Conservation (phyloP, 805 yeast genomes). For the Wickerhamiella nectarea region DNA sequence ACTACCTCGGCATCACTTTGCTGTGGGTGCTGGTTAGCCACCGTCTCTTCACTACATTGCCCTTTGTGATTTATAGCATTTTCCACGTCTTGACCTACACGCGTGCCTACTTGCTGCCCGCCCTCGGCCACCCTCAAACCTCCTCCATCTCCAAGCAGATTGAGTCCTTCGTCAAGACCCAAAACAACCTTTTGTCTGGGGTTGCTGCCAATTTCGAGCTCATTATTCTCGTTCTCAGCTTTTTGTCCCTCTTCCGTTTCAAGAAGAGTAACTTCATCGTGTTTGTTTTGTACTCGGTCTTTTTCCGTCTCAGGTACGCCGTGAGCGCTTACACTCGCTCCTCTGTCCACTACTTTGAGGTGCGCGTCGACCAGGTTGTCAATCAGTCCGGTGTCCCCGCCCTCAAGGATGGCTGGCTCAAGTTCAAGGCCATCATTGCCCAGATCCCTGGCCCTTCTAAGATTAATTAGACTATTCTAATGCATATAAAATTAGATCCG, state of each 20-base stretch:
- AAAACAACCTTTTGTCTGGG: conserved; percentile 47
- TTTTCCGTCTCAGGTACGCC: conserved; percentile 67
- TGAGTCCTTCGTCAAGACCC: conserved; percentile 34
- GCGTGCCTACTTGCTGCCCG: conserved; percentile 54
- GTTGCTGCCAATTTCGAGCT: conserved; percentile 50
- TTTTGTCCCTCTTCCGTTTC: conserved; percentile 36
- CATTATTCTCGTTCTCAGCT: conserved; percentile 26
- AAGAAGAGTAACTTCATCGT: conserved; percentile 46
- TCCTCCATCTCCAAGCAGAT: conserved; percentile 23
- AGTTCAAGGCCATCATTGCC: conserved; percentile 28
- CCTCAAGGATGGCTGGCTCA: conserved; percentile 38
- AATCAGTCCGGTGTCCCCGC: conserved; percentile 38
- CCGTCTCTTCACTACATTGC: conserved; percentile 48
- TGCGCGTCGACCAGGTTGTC: conserved; percentile 45
- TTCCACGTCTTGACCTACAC: conserved; percentile 71
- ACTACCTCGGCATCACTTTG: conserved; percentile 48
- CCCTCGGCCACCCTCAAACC: conserved; percentile 30
- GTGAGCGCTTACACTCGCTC: conserved; percentile 59
- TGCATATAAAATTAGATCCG: background rate
- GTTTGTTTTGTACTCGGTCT: conserved; percentile 37
- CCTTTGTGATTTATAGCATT: conserved; percentile 62
- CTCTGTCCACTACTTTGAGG: conserved; percentile 55
- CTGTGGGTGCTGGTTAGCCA: conserved; percentile 48
- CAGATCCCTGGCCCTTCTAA: conserved; percentile 12
- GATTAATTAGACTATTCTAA: background rate